Conservation (phyloP, 352 stramenopile genomes). For the Phytophthora pisi region DNA sequence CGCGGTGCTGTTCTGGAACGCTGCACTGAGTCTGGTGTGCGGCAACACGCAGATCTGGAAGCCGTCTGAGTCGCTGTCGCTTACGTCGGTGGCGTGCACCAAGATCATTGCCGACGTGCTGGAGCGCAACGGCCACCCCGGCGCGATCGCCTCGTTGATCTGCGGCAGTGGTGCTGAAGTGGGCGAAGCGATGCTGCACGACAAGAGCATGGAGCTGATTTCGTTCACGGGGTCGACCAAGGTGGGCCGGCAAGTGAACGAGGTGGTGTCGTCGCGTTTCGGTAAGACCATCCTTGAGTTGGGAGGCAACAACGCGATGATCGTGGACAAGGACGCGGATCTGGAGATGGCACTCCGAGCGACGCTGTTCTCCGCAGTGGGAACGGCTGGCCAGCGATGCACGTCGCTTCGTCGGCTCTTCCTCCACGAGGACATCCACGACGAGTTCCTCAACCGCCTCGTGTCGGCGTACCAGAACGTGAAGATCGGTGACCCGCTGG, state of each 20-base stretch:
- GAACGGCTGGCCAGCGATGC: conserved; percentile 92
- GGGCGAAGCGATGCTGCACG: conserved; percentile 84
- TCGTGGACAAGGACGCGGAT: conserved; percentile 92
- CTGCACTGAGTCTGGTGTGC: conserved; percentile 88
- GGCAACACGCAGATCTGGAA: conserved; percentile 95
- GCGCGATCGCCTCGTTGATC: conserved; percentile 86
- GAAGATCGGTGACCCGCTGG: conserved; percentile 89
- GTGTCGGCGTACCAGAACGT: conserved; percentile 88
- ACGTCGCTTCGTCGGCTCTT: conserved; percentile 92
- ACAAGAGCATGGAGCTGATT: conserved; percentile 89
- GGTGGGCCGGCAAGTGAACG: conserved; percentile 87
- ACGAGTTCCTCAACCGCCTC: conserved; percentile 88
- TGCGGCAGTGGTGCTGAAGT: conserved; percentile 83
- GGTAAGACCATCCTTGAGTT: conserved; percentile 93
- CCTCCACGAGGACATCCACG: conserved; percentile 91
- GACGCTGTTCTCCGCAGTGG: conserved; percentile 91
- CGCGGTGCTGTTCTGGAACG: conserved; percentile 92
- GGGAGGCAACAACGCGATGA: conserved; percentile 94
- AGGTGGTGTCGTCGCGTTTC: conserved; percentile 89
- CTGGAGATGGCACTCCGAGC: conserved; percentile 90
- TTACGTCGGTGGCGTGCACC: conserved; percentile 90
- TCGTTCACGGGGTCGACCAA: conserved; percentile 93
- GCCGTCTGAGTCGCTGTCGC: conserved; percentile 87
- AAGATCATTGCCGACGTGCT: conserved; percentile 92
- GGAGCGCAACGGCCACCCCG: conserved; percentile 82